Evolutionary conservation across 2,329 filamentous ascomycete species (phyloP).

Genomic region (Fusarium sp.): DNA sequence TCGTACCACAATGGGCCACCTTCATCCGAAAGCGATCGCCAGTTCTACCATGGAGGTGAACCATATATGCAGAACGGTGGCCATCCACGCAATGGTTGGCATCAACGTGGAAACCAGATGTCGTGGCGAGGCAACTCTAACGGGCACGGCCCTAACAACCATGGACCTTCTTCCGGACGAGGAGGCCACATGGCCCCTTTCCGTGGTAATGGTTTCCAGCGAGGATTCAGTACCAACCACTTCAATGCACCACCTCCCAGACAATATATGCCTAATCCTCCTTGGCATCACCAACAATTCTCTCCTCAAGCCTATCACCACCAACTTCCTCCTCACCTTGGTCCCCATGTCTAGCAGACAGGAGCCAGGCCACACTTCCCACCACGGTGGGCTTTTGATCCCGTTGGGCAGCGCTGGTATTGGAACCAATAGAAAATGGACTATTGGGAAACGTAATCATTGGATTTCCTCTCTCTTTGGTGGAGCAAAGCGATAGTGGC

Average conservation of each 20-base stretch:
- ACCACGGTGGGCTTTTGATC: not conserved
- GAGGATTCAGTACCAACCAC: not conserved
- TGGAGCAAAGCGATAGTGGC: not conserved
- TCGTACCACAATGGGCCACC: constrained; percentile 1
- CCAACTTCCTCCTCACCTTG: constrained; percentile 23
- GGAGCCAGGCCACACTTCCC: not conserved
- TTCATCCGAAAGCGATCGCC: constrained; percentile 15
- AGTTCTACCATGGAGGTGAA: not conserved
- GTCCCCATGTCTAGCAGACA: constrained; percentile 17
- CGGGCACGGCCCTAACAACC: not conserved
- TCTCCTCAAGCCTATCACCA: constrained; percentile 20
- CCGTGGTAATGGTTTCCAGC: constrained; percentile 14
- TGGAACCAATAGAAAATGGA: not conserved
- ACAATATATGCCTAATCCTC: constrained; percentile 12
- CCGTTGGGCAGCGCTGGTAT: not conserved
- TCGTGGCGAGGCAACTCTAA: constrained; percentile 28
- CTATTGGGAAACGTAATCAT: not conserved
- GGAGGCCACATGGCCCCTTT: constrained; percentile 13
- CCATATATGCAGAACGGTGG: not conserved
- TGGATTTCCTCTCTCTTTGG: not conserved
- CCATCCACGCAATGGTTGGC: not conserved
- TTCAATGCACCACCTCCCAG: constrained; percentile 3
- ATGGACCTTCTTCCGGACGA: not conserved
- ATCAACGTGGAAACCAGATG: constrained; percentile 1
- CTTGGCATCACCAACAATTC: constrained; percentile 7